Conservation (phyloP, 495 filamentous ascomycete species). For the Daldinia decipiens region DNA sequence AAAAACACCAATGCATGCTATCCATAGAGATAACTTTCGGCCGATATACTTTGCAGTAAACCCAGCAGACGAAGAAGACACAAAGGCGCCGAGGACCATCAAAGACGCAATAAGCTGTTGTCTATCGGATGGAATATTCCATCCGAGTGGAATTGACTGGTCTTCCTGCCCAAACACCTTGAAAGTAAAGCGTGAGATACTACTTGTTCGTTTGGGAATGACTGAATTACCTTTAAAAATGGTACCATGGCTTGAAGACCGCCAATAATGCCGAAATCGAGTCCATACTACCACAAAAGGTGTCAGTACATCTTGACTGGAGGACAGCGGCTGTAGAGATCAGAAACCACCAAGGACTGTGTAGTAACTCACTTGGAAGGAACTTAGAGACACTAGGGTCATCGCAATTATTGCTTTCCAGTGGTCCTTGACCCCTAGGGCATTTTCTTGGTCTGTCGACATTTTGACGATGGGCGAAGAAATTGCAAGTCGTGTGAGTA, state of each 20-base stretch:
- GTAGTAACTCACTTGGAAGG: slow-evolving; percentile 54
- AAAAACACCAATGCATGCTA: slow-evolving; percentile 60
- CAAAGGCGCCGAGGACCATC: slow-evolving; percentile 70
- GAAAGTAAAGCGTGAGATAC: background rate
- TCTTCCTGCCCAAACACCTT: slow-evolving; percentile 57
- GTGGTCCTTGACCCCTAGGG: slow-evolving; percentile 49
- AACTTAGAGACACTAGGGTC: slow-evolving; percentile 60
- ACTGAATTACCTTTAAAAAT: slow-evolving; percentile 59
- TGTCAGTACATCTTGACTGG: too few species aligned
- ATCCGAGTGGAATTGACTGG: slow-evolving; percentile 58
- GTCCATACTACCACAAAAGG: slow-evolving; percentile 58
- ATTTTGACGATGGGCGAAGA: slow-evolving; percentile 22
- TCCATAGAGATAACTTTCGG: slow-evolving; percentile 60
- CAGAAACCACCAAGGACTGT: too few species aligned
- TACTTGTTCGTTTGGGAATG: background rate
- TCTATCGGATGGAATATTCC: slow-evolving; percentile 63
- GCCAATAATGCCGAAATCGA: slow-evolving; percentile 70
- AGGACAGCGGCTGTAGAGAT: too few species aligned
- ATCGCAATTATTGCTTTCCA: slow-evolving; percentile 56
- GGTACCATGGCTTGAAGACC: slow-evolving; percentile 70
- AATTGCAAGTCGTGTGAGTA: background rate
- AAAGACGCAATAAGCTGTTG: slow-evolving; percentile 68
- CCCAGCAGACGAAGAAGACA: slow-evolving; percentile 64
- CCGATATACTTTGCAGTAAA: slow-evolving; percentile 60
- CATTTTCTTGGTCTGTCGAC: slow-evolving; percentile 40